Evolutionary conservation across 1,139 yeast genomes (phyloP), one percentile per base, ranked within the genome.

Genomic region (Insectozyma bohioensis): DNA sequence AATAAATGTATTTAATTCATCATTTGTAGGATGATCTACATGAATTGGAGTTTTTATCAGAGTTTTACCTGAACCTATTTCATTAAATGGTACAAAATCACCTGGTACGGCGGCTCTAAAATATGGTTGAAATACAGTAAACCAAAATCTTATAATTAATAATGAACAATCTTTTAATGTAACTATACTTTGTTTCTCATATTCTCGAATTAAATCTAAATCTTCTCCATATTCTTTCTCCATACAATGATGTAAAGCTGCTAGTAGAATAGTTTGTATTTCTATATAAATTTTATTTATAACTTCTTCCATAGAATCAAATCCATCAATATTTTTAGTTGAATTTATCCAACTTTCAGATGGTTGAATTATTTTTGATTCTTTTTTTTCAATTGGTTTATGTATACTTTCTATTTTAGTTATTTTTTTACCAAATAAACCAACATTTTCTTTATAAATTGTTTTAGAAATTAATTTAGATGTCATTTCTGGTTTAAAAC

Each of bases 171-270:
- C 78, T 1, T 28, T 29, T n/a, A 83, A 47, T 2, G 60, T 54
- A 0, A 30, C 31, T 2, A 77, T 48, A 0, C 48, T 21, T 3
- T 57, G 43, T 12, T 60, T 56, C 16, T 69, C 56, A 47, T 78
- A 82, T 1, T 67, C 78, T 18, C 72, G 51, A 17, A 80, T 32
- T 9, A 67, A 50, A 4, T 66, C 73, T 16, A 78, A 41, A 30
- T 78, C 85, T 1, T 76, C 82, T 0, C 76, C 87, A 47, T 74
- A 85, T 22, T 66, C 77, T 3, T 59, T 51, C n/a, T 48, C 55
- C 76, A 85, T 70, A 20, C 76, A 72, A 34, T 56, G 58, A 37
- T 76, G 78, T 2, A 80, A 60, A 1, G 77, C 74, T 2, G 75
- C 70, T 9, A 64, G 45, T 1, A 69, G 58, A 1, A 78, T 39